These are phyloP conservation scores for Mycena vulgaris DNA, from an alignment of 768 basidiomycete genomes.

Conservation along the genomic window DNA sequence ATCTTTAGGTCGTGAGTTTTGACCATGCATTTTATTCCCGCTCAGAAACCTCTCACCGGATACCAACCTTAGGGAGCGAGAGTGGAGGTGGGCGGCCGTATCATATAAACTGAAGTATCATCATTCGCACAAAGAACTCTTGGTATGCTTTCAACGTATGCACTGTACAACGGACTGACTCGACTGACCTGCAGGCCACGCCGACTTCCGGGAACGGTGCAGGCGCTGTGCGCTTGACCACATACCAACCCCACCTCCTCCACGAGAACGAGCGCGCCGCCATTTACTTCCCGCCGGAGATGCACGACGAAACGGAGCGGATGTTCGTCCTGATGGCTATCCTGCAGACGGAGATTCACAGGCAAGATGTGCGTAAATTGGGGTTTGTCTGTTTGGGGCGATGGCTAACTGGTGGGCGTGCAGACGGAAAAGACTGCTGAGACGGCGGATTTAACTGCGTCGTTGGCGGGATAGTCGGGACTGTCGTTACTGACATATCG, in stretches of 20 bases:
- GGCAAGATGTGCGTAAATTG: slow-evolving; percentile 28
- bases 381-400: too few relatives aligned
- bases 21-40: neutral
- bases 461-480: too few relatives aligned
- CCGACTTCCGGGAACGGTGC: neutral
- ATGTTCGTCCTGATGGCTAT: slow-evolving; percentile 30
- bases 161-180: neutral
- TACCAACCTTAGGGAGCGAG: neutral
- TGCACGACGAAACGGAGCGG: slow-evolving; percentile 24
- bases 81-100: slow-evolving; percentile 19
- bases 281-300: slow-evolving; percentile 7
- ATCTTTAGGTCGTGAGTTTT: slow-evolving; percentile 10
- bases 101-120: slow-evolving; percentile 13
- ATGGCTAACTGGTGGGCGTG: too few relatives aligned
- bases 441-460: too few relatives aligned
- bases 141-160: neutral
- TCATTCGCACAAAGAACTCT: slow-evolving; percentile 8
- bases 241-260: slow-evolving; percentile 4
- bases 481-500: too few relatives aligned
- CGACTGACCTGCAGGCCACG: neutral
- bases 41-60: neutral
- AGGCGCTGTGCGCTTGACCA: slow-evolving; percentile 10
- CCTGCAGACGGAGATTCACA: slow-evolving; percentile 16
- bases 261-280: slow-evolving; percentile 8
- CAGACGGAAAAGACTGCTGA: too few relatives aligned